Percentiles rank a stretch among this genome's conserved stretches.
These are phyloP conservation scores for Diaporthe citri DNA, from an alignment of 2,329 filamentous ascomycete species.

Conservation along the genomic window DNA sequence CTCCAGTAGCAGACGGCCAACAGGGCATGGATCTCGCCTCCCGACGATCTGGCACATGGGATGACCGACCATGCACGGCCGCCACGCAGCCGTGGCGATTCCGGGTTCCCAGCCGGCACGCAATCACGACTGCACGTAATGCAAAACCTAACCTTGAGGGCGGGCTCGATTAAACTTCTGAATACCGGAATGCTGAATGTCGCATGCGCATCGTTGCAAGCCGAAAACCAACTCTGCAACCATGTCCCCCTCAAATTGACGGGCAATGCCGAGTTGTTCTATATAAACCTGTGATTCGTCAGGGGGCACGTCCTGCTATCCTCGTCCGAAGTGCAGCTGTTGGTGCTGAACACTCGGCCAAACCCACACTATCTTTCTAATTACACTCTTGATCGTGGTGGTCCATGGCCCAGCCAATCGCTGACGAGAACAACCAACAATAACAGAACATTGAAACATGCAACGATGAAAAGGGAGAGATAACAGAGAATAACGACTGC, in stretches of 20 bases:
- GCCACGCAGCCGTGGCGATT: constrained; percentile 1
- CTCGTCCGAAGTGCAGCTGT: constrained; percentile 9
- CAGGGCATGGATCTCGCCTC: constrained; percentile 6
- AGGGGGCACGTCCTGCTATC: not conserved
- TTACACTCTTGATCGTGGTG: constrained; percentile 9
- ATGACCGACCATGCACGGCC: constrained; percentile 1
- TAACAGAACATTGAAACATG: constrained; percentile 18
- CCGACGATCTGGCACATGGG: not conserved
- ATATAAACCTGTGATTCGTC: not conserved
- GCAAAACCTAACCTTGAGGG: not conserved
- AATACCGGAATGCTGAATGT: too few relatives aligned
- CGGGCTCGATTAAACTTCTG: not conserved
- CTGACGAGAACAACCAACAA: not conserved
- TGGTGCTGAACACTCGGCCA: not conserved
- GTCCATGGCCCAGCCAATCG: constrained; percentile 5
- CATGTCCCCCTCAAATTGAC: not conserved
- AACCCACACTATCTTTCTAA: constrained; percentile 6
- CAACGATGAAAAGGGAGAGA: not conserved
- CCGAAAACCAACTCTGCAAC: not conserved
- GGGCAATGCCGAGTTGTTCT: not conserved
- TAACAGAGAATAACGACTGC: not conserved
- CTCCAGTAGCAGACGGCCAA: not conserved
- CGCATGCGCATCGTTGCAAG: not conserved
- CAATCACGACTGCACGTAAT: not conserved
- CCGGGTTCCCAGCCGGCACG: not conserved